Conservation (phyloP, 768 basidiomycete species). For the Pisolithus tinctorius region DNA sequence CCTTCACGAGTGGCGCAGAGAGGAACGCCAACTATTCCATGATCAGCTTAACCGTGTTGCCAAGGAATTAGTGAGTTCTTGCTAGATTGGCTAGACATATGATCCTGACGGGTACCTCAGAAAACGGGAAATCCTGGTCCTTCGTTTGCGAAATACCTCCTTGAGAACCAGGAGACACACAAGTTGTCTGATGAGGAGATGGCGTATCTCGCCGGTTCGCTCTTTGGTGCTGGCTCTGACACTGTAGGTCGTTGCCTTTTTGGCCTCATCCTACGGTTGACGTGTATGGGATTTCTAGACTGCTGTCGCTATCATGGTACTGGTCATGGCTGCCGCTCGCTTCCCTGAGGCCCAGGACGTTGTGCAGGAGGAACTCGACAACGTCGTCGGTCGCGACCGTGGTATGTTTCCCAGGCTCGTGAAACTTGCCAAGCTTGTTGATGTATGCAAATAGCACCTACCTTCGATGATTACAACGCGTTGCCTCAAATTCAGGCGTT, state of each 20-base stretch:
- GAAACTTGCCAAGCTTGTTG: background rate
- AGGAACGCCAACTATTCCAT: conserved; percentile 52
- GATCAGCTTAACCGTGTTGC: conserved; percentile 42
- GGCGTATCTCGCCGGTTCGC: conserved; percentile 55
- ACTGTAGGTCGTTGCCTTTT: conserved; percentile 31
- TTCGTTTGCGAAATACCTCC: conserved; percentile 53
- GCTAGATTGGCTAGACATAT: background rate
- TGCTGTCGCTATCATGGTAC: conserved; percentile 49
- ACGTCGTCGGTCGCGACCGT: conserved; percentile 40
- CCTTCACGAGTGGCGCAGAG: conserved; percentile 47
- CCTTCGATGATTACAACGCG: conserved; percentile 31
- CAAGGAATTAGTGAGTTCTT: conserved; percentile 33
- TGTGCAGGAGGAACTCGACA: conserved; percentile 52
- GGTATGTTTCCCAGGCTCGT: conserved; percentile 7
- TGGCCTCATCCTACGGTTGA: background rate
- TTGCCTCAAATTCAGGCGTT: conserved; percentile 36
- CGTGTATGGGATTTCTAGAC: conserved; percentile 26
- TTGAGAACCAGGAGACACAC: conserved; percentile 48
- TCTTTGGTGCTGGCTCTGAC: conserved; percentile 64
- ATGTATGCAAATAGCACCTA: conserved; percentile 26
- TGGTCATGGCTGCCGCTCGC: conserved; percentile 51
- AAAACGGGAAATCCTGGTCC: conserved; percentile 18
- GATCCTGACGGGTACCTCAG: conserved; percentile 10
- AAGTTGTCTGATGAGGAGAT: conserved; percentile 51
- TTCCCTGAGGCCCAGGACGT: conserved; percentile 44